A percentile compares a stretch with the other conserved stretches of the same genome.
Conservation (phyloP, 2,329 filamentous ascomycete genomes). For the Harringtonia lauricola region DNA sequence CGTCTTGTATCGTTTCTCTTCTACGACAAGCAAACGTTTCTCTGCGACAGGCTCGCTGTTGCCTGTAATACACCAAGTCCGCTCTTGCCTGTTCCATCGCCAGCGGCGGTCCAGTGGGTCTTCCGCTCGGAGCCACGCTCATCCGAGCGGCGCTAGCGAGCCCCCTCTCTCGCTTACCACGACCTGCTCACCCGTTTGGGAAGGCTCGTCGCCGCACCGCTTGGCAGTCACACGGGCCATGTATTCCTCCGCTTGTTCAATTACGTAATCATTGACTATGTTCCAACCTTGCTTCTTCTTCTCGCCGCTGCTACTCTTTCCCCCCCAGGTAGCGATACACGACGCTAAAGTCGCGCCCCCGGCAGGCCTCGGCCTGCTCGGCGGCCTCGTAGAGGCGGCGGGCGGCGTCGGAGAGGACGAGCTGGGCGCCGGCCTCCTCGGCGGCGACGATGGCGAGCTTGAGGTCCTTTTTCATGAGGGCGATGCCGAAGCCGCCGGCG, state of each 20-base stretch:
- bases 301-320: slow-evolving; percentile 25
- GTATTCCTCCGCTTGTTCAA: too few relatives aligned
- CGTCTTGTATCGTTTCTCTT: too few relatives aligned
- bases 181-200: not conserved
- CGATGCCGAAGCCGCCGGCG: slow-evolving; percentile 63
- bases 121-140: too few relatives aligned
- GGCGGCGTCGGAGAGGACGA: slow-evolving; percentile 54
- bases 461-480: slow-evolving; percentile 73
- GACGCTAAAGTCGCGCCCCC: slow-evolving; percentile 70
- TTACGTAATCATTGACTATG: too few relatives aligned
- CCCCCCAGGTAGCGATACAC: slow-evolving; percentile 62
- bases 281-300: too few relatives aligned
- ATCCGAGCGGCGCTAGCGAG: too few relatives aligned
- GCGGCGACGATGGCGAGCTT: slow-evolving; percentile 63
- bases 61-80: too few relatives aligned
- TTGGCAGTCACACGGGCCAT: not conserved
- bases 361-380: slow-evolving; percentile 47
- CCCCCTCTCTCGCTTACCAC: too few relatives aligned
- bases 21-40: too few relatives aligned
- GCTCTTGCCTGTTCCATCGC: too few relatives aligned
- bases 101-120: too few relatives aligned
- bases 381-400: slow-evolving; percentile 57
- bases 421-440: slow-evolving; percentile 50
- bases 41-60: too few relatives aligned
- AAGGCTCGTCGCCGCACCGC: not conserved